phyloP scores from a whole-genome alignment of 768 basidiomycete species.

The Boletus speciosus region DNA sequence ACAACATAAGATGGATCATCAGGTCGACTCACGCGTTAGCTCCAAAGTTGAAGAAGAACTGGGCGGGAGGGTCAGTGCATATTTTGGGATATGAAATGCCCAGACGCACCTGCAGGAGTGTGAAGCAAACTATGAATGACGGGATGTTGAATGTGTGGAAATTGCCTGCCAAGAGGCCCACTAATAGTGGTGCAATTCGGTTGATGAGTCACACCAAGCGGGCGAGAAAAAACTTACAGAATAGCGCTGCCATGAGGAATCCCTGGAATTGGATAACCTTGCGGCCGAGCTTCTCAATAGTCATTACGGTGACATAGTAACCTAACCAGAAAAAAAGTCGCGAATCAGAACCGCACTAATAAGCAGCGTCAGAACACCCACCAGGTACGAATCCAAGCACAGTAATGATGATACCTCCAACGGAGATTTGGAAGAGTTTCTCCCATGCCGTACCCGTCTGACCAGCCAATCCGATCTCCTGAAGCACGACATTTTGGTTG shows the following conservation, averaged over 20 bases:
- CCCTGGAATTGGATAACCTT: constrained; percentile 76
- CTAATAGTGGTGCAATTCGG: constrained; percentile 28
- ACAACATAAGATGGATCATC: neutral
- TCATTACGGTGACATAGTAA: constrained; percentile 66
- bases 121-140: constrained; percentile 69
- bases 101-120: constrained; percentile 52
- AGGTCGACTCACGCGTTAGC: constrained; percentile 52
- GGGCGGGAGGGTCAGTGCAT: neutral
- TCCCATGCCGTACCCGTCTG: constrained; percentile 55
- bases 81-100: neutral
- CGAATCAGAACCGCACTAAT: neutral
- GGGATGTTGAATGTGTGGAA: constrained; percentile 54
- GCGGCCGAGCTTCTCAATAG: constrained; percentile 69
- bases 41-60: constrained; percentile 84
- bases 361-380: constrained; percentile 17
- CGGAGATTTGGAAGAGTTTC: constrained; percentile 62
- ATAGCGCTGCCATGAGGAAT: constrained; percentile 65
- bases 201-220: neutral
- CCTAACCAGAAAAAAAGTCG: constrained; percentile 35
- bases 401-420: constrained; percentile 69
- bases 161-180: constrained; percentile 65
- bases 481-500: constrained; percentile 75
- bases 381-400: constrained; percentile 76
- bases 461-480: constrained; percentile 68
- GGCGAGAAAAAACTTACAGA: constrained; percentile 40